Evolutionary conservation across 208 protist genomes (phyloP).

Genomic region (Trypanosoma lewisi): DNA sequence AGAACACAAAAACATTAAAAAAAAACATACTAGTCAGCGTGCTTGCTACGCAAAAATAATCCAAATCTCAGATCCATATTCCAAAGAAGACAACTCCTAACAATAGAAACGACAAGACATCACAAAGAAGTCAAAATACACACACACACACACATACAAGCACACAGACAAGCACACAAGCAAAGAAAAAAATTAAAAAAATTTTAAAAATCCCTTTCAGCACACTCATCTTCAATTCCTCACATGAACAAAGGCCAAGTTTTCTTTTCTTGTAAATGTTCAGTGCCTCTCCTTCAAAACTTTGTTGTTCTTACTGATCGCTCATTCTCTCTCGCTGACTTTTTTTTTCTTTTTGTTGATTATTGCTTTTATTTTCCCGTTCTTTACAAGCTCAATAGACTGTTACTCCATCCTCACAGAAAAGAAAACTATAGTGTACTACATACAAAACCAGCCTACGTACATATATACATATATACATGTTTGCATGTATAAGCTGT

Average conservation of each 20-base stretch:
- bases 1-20: too few species aligned
- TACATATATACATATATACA: slow-evolving; percentile 12
- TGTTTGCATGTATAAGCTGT: too few species aligned
- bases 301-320: too few species aligned
- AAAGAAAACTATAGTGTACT: neutral
- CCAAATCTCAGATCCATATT: too few species aligned
- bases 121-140: neutral
- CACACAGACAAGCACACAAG: neutral
- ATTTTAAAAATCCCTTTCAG: neutral
- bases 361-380: neutral
- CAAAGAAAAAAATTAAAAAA: neutral
- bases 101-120: neutral
- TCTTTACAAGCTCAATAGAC: neutral
- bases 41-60: too few species aligned
- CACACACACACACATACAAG: neutral
- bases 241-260: too few species aligned
- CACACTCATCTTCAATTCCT: neutral
- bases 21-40: too few species aligned
- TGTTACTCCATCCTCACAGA: too few species aligned
- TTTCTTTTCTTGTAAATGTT: too few species aligned
- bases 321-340: too few species aligned
- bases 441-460: neutral
- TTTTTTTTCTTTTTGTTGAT: too few species aligned
- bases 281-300: too few species aligned
- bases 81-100: neutral